Evolutionary conservation across 1,284 basidiomycete species (phyloP), one percentile per base, ranked within the genome.

Genomic region (Ganoderma resinaceum): DNA sequence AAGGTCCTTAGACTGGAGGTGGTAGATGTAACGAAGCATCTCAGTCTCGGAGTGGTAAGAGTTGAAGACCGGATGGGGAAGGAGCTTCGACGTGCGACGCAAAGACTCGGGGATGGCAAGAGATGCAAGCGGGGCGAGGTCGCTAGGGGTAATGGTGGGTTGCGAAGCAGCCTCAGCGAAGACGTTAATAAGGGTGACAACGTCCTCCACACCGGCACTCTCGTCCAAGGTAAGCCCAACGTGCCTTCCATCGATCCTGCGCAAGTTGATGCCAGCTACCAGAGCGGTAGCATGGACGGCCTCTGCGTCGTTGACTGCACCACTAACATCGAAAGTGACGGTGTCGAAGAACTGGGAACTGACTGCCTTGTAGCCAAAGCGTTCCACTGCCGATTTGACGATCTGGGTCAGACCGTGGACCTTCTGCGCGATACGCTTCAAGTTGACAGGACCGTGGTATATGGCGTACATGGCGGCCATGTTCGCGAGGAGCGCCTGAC

Each of bases 391-490:
- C 9, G 86, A 81, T 77, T 90, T 91, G 74, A 99, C 88, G 66
- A 96, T 85, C 68, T 91, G 90, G 0, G 97, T 94, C 75, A 96
- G 90, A n/a, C 90, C 87, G 80, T 99, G 96, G 29, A 98, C 94
- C 82, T 95, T 96, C 78, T 89, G 86, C 38, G 96, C 97, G 73
- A 99, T 99, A 65, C 89, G 89, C 72, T 86, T 85, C 37, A 99
- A 86, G 66, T 97, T 97, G 55, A 87, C 86, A 1, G 98, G 95
- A 26, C 97, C 97, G 78, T 99, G 98, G 81, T 98, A 99, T 58
- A 99, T 91, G 8, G 97, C 95, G 78, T 97, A 98, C 96, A 98
- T 97, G 52, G 96, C 95, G 18, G 96, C 94, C 92, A 97, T 97
- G 81, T 98, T 98, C 61, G 96, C 96, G 42, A 98, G 91, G 23